phyloP scores from a whole-genome alignment of 78 protist species.

The Capsaspora owczarzaki region DNA sequence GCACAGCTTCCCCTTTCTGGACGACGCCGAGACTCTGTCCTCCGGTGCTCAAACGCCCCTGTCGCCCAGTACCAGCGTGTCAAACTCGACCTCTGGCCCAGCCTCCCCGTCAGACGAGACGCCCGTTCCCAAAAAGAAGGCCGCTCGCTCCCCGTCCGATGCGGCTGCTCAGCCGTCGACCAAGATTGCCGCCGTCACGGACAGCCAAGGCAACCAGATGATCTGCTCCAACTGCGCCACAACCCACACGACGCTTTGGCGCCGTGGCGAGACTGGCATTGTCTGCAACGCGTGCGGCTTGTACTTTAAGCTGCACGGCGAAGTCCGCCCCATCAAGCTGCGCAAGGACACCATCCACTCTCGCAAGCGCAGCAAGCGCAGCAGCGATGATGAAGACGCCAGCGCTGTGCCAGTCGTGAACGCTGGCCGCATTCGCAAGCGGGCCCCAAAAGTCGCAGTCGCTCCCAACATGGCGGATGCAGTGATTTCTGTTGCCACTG shows the following conservation, averaged over 20 bases:
- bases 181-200: not conserved
- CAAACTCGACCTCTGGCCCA: no score
- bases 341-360: not conserved
- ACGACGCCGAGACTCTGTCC: no score
- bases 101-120: no score
- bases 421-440: not conserved
- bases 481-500: no score
- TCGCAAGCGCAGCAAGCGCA: not conserved
- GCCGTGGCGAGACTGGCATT: constrained; percentile 1
- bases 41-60: no score
- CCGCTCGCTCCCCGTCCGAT: no score
- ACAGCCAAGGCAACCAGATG: not conserved
- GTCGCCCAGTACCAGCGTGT: no score
- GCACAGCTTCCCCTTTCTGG: no score
- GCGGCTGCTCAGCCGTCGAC: not conserved
- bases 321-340: not conserved
- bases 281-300: constrained; percentile 44
- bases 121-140: no score
- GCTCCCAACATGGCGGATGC: no score
- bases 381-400: not conserved
- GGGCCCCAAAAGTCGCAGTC: no score
- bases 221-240: constrained; percentile 19
- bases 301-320: constrained; percentile 22
- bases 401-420: not conserved
- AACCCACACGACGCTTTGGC: constrained; percentile 22